Evolutionary conservation across 164 flowering plant species (phyloP).

Genomic region (Chimonanthus praecox): DNA sequence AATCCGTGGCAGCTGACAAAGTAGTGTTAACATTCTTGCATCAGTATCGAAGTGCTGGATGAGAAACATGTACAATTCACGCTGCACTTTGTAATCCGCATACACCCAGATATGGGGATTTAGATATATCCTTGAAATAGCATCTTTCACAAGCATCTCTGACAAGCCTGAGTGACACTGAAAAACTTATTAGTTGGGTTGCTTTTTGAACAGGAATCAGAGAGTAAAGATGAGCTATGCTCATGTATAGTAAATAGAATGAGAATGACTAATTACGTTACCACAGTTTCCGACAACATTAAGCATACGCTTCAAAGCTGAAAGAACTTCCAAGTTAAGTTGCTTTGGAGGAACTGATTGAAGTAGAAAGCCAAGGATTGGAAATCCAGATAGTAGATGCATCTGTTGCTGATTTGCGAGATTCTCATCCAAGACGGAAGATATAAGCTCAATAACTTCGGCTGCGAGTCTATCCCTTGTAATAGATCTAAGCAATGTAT

Average conservation of each 20-base stretch:
- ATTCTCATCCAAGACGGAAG: slow-evolving; percentile 86
- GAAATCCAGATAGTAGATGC: slow-evolving; percentile 92
- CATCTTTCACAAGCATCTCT: slow-evolving; percentile 76
- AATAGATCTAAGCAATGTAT: slow-evolving; percentile 40
- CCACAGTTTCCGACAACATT: slow-evolving; percentile 68
- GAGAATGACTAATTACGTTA: slow-evolving; percentile 25
- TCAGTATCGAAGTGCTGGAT: slow-evolving; percentile 90
- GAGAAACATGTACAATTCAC: slow-evolving; percentile 90
- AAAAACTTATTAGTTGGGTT: slow-evolving; percentile 1
- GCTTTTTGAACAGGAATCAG: background rate
- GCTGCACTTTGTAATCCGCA: slow-evolving; percentile 75
- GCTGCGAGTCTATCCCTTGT: slow-evolving; percentile 72
- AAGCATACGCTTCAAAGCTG: slow-evolving; percentile 76
- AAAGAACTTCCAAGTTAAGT: slow-evolving; percentile 80
- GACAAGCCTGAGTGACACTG: slow-evolving; percentile 48
- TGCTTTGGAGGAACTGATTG: slow-evolving; percentile 77
- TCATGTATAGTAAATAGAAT: background rate
- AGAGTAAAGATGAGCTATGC: background rate
- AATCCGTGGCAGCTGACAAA: slow-evolving; percentile 76
- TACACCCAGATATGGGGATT: slow-evolving; percentile 86
- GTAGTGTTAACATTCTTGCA: slow-evolving; percentile 58
- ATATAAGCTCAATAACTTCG: slow-evolving; percentile 82
- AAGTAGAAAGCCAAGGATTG: slow-evolving; percentile 77
- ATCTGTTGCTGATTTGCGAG: slow-evolving; percentile 94
- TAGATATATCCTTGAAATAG: slow-evolving; percentile 71